Evolutionary conservation across 148 eudicot genomes (phyloP), one percentile per base, ranked within the genome.

Genomic region (Linanthus parryae): DNA sequence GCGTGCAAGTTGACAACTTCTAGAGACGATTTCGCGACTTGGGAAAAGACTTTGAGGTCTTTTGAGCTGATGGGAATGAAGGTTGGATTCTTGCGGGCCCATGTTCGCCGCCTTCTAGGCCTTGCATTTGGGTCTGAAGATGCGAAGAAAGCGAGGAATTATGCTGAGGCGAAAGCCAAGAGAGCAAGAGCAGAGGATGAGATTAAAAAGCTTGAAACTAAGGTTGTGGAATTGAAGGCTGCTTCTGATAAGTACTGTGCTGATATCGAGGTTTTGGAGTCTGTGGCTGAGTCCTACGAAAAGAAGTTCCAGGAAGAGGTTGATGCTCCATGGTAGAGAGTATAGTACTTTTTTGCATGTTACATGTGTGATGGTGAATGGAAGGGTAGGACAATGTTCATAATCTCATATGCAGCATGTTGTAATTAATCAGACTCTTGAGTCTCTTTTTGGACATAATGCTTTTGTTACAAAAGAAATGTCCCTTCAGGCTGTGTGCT

Each of bases 1-100:
- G 43, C 47, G 36, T 78, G 83, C 64, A 76, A 41, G 1, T 43
- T 76, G 12, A 66, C 76, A 3, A 73, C 72, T 31, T 66, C 69
- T 21, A 54, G 59, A 15, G 52, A 61, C 36, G 60, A 70, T 39
- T 65, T 75, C 18, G 58, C 17, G 4, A 40, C 8, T n/a, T 82
- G 80, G 81, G 74, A 70, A 25, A 66, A 62, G 54, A 78, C 83
- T 23, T 64, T 77, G 40, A 56, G 63, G 50, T 74, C 67, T n/a
- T 72, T 77, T 15, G 72, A 69, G 53, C 19, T 65, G 12, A n/a
- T 74, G 34, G 87, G 81, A 9, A 77, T 81, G 88, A 35, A 58
- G 6, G 83, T 77, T 2, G 66, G 30, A 5, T 81, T 77, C 58
- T 55, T 81, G 26, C 44, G 56, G 25, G 63, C 29, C 16, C 62